Base-by-base conservation (phyloP, 257 asterid genomes). In the Ophiorrhiza pumila region DNA sequence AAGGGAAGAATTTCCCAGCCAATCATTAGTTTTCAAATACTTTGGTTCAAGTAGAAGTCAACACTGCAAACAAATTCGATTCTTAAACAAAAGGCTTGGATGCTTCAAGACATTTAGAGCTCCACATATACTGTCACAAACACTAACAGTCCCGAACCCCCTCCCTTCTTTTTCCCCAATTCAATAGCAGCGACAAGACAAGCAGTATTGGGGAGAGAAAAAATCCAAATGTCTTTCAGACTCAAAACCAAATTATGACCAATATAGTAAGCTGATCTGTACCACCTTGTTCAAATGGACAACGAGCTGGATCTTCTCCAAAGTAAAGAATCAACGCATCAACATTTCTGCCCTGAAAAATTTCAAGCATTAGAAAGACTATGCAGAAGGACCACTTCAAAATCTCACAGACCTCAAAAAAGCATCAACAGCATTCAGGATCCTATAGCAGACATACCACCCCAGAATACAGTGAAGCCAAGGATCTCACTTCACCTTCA, bases 261-360 rank as follows among this genome's bases (percentile, higher is more conserved):
- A 22, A 20, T 37, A 68, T 50, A 18, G 27, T 20, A 20, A 32
- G 10, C 32, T 46, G 25, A 56, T n/a, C 11, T 45, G n/a, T 13
- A 66, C 20, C 82, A 93, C 97, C 98, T 93, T 90, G 97, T 81
- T 93, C 98, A 81, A 87, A 90, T 57, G 90, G 85, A 84, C 98
- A 93, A 76, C 91, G 91, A 15, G 98, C 72, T 42, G 98, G 98
- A 74, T 93, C 98, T 85, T 93, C 97, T 75, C 98, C 98, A 64
- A 93, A 90, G 88, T 93, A 93, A 77, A 89, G 84, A 78, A 89
- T 90, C 83, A 93, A 82, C 7, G 92, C 78, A 80, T 93, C 98
- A 64, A 89, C 95, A 80, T 89, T 93, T 74, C 97, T 87, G 66
- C 98, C 98, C 98, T 93, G 93, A 80, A 80, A 69, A 61, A 41